phyloP scores from a whole-genome alignment of 768 basidiomycete species.

The Auriscalpium vulgare region DNA sequence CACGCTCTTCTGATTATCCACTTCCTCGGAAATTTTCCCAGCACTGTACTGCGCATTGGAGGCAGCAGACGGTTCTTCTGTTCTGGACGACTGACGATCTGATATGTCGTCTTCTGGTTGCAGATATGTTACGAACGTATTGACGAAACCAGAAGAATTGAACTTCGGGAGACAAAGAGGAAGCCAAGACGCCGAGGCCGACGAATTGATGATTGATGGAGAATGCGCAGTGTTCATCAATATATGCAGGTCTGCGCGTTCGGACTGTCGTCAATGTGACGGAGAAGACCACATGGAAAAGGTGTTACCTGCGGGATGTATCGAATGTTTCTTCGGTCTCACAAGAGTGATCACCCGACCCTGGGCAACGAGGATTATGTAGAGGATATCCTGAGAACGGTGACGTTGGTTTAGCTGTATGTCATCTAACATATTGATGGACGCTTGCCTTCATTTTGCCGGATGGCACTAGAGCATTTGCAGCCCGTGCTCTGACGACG shows the following conservation, averaged over 20 bases:
- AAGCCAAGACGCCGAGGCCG: conserved; percentile 83
- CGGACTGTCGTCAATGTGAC: neutral
- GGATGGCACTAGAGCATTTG: conserved; percentile 71
- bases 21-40: neutral
- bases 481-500: conserved; percentile 61
- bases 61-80: neutral
- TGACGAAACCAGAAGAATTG: conserved; percentile 82
- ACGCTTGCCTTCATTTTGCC: conserved; percentile 66
- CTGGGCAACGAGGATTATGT: conserved; percentile 77
- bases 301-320: conserved; percentile 75
- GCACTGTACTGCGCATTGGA: neutral
- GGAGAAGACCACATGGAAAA: neutral
- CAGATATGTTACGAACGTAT: conserved; percentile 79
- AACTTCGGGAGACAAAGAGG: conserved; percentile 95
- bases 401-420: neutral
- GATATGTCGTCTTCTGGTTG: conserved; percentile 18
- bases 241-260: conserved; percentile 74
- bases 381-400: conserved; percentile 69
- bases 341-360: conserved; percentile 80
- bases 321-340: conserved; percentile 86
- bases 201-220: conserved; percentile 69
- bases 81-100: neutral
- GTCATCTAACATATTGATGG: neutral
- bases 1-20: neutral
- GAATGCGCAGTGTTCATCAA: conserved; percentile 86